phyloP scores from a whole-genome alignment of 257 asterid genomes.

The Plectranthus barbatus region DNA sequence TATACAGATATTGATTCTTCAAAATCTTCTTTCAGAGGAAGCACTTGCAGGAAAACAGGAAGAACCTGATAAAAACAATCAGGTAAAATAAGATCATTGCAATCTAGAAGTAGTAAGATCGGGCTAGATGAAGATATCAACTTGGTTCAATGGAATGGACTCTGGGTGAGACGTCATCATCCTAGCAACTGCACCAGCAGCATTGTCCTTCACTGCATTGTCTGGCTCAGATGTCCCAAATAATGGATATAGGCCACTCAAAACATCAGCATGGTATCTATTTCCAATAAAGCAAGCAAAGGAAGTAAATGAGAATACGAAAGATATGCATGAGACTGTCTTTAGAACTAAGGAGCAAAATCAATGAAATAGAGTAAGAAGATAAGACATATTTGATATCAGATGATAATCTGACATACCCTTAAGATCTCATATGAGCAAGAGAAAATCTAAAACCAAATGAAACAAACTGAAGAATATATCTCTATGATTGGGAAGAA shows the following conservation, averaged over 20 bases:
- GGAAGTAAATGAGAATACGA: constrained; percentile 11
- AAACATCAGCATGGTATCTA: constrained; percentile 62
- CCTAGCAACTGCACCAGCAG: constrained; percentile 99
- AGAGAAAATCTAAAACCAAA: not conserved
- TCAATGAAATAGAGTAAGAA: constrained; percentile 4
- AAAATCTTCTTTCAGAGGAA: constrained; percentile 88
- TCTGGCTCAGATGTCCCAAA: constrained; percentile 91
- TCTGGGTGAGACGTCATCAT: constrained; percentile 89
- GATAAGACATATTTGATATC: not conserved
- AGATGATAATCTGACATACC: not conserved
- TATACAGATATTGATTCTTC: constrained; percentile 85
- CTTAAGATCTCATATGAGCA: not conserved
- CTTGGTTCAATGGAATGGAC: constrained; percentile 84
- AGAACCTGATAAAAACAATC: constrained; percentile 53
- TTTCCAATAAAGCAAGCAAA: constrained; percentile 22
- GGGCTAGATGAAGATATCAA: constrained; percentile 15
- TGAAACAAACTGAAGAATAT: not conserved
- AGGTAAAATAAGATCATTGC: constrained; percentile 1
- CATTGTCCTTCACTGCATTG: constrained; percentile 94
- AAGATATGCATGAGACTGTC: no score
- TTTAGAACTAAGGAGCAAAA: constrained; percentile 17
- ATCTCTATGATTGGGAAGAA: not conserved
- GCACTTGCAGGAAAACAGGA: constrained; percentile 83
- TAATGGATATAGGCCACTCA: constrained; percentile 67
- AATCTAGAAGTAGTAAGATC: constrained; percentile 4